Conservation (phyloP, 164 flowering plant species). For the Euptelea pleiosperma region DNA sequence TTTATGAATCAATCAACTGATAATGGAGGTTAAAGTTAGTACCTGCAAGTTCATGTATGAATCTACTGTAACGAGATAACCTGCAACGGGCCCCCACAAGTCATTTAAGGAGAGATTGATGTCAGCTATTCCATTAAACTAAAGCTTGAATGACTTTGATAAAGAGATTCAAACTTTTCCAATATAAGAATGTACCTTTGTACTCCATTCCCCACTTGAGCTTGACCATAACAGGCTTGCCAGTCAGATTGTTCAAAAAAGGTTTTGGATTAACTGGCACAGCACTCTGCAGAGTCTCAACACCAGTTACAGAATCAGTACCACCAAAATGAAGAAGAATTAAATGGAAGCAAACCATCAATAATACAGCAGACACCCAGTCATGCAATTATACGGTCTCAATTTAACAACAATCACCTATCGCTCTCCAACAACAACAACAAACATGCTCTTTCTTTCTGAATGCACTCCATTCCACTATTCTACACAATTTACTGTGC, state of each 20-base stretch:
- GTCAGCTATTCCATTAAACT: not conserved
- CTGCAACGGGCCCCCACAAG: slow-evolving; percentile 29
- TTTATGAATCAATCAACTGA: slow-evolving; percentile 6
- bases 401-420: no score
- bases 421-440: no score
- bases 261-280: slow-evolving; percentile 93
- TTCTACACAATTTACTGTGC: no score
- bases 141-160: not conserved
- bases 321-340: no score
- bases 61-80: slow-evolving; percentile 86
- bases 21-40: not conserved
- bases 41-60: slow-evolving; percentile 76
- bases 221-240: slow-evolving; percentile 83
- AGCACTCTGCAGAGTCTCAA: slow-evolving; percentile 60
- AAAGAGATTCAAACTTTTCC: no score
- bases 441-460: no score
- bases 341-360: no score
- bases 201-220: slow-evolving; percentile 98
- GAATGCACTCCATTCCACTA: no score
- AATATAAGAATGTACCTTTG: slow-evolving; percentile 58
- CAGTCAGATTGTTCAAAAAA: slow-evolving; percentile 87
- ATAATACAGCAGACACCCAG: no score
- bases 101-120: no score
- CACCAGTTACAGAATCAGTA: no score
- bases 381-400: no score